A percentile compares a stretch with the other conserved stretches of the same genome.
These are phyloP conservation scores for Pseudogymnoascus sp. DNA, from an alignment of 2,329 filamentous ascomycete species.

Conservation along the genomic window DNA sequence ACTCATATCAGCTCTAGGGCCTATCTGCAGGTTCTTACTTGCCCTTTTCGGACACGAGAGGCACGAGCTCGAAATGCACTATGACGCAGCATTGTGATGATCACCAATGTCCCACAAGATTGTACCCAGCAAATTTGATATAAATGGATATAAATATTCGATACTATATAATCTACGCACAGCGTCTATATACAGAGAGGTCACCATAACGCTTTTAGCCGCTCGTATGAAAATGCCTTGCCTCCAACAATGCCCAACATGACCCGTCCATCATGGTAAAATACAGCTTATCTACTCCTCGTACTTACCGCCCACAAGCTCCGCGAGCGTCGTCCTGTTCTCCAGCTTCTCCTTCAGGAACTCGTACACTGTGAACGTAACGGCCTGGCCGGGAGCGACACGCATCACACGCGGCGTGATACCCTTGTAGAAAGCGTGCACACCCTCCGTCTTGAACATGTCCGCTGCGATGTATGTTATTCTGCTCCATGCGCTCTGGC, in stretches of 20 bases:
- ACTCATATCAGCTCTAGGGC: background rate
- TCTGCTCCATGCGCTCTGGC: constrained; percentile 71
- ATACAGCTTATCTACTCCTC: constrained; percentile 49
- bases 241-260: constrained; percentile 5
- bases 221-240: constrained; percentile 7
- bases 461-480: constrained; percentile 73
- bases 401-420: constrained; percentile 97
- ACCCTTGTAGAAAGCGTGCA: constrained; percentile 96
- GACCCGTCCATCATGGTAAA: constrained; percentile 10
- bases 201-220: constrained; percentile 11
- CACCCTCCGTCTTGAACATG: constrained; percentile 91
- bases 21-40: background rate
- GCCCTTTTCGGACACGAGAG: background rate
- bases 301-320: constrained; percentile 56
- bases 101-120: background rate
- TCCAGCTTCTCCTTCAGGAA: constrained; percentile 68
- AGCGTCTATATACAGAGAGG: constrained; percentile 7
- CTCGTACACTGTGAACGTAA: constrained; percentile 72
- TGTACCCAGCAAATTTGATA: background rate
- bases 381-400: constrained; percentile 88
- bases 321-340: constrained; percentile 49
- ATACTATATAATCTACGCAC: background rate
- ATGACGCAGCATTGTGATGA: background rate
- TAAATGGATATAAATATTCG: constrained; percentile 5
- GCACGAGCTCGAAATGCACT: background rate